Base-by-base conservation (phyloP, 192 early-diverging fungal species). In the Rhizophagus sp. region DNA sequence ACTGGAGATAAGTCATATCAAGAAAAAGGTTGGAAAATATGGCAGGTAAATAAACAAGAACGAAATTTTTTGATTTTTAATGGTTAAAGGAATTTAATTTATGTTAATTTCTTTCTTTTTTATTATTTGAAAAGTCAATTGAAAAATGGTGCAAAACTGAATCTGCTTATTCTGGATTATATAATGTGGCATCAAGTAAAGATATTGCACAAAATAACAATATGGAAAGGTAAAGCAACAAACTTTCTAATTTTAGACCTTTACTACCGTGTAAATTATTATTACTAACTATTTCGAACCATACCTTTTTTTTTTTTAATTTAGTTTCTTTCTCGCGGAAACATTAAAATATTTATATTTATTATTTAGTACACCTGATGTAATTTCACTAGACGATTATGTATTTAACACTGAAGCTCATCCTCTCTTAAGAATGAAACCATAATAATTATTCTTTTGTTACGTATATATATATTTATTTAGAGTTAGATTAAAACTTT, bases 321-420 rank as follows among this genome's bases (percentile, higher is more conserved):
- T n/a, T 70, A 70, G 68, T 41, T 70, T 70, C 34, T 70, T 70
- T 22, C 44, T 70, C 86, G 96, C 95, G 0, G 97, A 98, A 81
- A 97, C 97, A 19, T 88, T 98, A 79, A 98, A 98, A 85, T 98
- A 98, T 79, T 87, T 97, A 49, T 98, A 96, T 73, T 81, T 98
- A 80, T 86, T 98, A 63, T 97, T 98, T 86, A 87, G 91, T 44
- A 90, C 91, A 1, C 85, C 85, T 9, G 88, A 90, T 65, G 79
- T 90, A 27, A 84, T 89, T 65, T 76, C 61, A 62, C 84, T 98
- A 22, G 94, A 95, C 77, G 87, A 94, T 69, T 97, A 94, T 82
- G 93, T 97, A 15, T 95, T 97, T 80, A 98, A 98, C 85, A 98
- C 97, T 12, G 97, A 98, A 81, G 96, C 95, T 1, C 97, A 98